phyloP scores from a whole-genome alignment of 768 basidiomycete species.

The Melanogaster broomeanus region DNA sequence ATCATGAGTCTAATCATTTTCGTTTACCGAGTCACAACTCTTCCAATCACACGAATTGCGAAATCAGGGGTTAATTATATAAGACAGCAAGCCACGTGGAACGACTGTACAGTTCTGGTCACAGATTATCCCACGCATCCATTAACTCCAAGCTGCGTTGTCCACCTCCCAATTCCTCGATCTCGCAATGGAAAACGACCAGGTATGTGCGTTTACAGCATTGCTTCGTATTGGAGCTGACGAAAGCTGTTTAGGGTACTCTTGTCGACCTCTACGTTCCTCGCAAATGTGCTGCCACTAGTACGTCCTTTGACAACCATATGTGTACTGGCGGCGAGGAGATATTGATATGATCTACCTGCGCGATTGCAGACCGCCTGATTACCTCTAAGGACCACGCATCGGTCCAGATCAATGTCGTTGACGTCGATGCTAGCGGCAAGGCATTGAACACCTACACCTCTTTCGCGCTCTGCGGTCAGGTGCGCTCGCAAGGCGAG shows the following conservation, averaged over 20 bases:
- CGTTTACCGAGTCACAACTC: not conserved
- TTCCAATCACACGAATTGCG: not conserved
- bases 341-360: constrained; percentile 3
- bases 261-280: constrained; percentile 99
- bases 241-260: constrained; percentile 62
- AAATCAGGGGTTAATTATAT: not conserved
- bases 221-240: not conserved
- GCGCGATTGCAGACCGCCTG: constrained; percentile 71
- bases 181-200: constrained; percentile 86
- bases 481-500: constrained; percentile 94
- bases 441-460: constrained; percentile 77
- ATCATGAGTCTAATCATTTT: not conserved
- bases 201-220: constrained; percentile 48
- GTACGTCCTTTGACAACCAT: constrained; percentile 50
- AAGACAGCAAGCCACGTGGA: not conserved
- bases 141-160: not conserved
- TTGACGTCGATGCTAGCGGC: constrained; percentile 91
- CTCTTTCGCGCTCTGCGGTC: constrained; percentile 93
- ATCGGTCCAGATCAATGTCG: constrained; percentile 94
- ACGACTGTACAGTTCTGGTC: constrained; percentile 33
- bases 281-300: constrained; percentile 98
- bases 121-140: constrained; percentile 29
- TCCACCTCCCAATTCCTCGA: constrained; percentile 8
- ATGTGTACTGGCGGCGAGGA: not conserved
- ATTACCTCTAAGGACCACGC: constrained; percentile 99